Evolutionary conservation across 2,329 filamentous ascomycete species (phyloP), one percentile per base, ranked within the genome.

Genomic region (Westerdykella ornata): DNA sequence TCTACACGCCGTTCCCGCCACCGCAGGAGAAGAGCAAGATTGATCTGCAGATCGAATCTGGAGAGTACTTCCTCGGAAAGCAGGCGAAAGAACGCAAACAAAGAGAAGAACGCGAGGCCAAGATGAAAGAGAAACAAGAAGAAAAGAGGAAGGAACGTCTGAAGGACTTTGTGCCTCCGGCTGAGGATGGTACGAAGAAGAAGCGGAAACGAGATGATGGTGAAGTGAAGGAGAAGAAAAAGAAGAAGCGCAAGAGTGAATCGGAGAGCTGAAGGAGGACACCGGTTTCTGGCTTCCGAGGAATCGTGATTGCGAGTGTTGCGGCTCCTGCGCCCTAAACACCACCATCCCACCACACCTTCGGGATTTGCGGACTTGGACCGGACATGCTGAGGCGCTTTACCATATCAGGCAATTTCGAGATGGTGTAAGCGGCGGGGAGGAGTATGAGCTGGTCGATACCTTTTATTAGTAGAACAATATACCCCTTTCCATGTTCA

Each of bases 11-110:
- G 8, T 98, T 98, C 81, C 92, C 92, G 37, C 92, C 92, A 5
- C 80, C 88, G 33, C 88, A 89, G 52, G 90, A 98, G 76, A 95
- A 95, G 85, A 96, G 89, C 80, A 98, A 97, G 80, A 79, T 98
- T 56, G 92, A 98, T 69, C 71, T 88, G 68, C 90, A 98, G 76
- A 95, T 98, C 72, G 92, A 98, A 74, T 89, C 81, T 56, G 90
- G 92, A 70, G 90, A 97, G 71, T 98, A 94, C 72, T 97, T 97
- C 68, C 69, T 98, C 62, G 82, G 83, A 61, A 95, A 95, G 74
- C 81, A 89, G 60, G 89, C 88, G 45, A 95, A 94, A 75, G 87
- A 94, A 59, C 77, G 89, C 46, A 84, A 82, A 41, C 81, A 75
- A 35, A 82, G 85, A 67, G 84, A 90, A 62, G 85, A 87, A 59